Evolutionary conservation across 2,329 filamentous ascomycete species (phyloP), one percentile per base, ranked within the genome.

Genomic region (Tolypocladium nubicola): DNA sequence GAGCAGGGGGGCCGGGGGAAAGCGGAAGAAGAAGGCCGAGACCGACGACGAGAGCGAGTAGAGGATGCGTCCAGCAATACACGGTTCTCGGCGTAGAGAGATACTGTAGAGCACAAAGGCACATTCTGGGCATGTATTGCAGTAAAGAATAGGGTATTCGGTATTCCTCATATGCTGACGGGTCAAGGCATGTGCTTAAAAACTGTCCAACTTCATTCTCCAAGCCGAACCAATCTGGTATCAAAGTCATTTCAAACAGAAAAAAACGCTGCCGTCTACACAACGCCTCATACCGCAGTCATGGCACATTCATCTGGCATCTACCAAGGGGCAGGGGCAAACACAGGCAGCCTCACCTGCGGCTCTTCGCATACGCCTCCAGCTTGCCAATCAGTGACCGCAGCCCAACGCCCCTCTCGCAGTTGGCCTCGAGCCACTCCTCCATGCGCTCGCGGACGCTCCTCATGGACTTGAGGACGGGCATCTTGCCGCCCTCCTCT

Each of bases 401-500:
- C 67, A 97, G 77, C 53, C 90, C 72, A 67, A 88, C 74, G 0
- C 92, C 92, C 66, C 85, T 87, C 75, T 96, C 92, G 62, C 87
- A 88, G 70, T 95, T 94, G 11, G 70, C 79, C 73, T 88, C 86
- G 57, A 97, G 74, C 87, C 90, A 96, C 2, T 57, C 67, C 75
- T 97, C 92, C 91, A 97, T 96, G 67, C 78, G 79, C 74, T 89
- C 84, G 60, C 93, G 79, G 14, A 89, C 77, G 35, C 68, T 70
- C 64, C 78, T 81, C 84, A 97, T 84, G 1, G 87, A 83, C 67
- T 77, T 84, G 58, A 88, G 70, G 5, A 93, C 81, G 0, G 93
- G 93, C 80, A 97, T 79, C 63, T 73, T 80, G n/a, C 70, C 73
- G 1, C 78, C 83, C 35, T 85, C 84, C 70, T 92, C 91, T 1